Conservation (phyloP, 192 early-diverging fungal species). For the Thoreauomyces humboldtii region DNA sequence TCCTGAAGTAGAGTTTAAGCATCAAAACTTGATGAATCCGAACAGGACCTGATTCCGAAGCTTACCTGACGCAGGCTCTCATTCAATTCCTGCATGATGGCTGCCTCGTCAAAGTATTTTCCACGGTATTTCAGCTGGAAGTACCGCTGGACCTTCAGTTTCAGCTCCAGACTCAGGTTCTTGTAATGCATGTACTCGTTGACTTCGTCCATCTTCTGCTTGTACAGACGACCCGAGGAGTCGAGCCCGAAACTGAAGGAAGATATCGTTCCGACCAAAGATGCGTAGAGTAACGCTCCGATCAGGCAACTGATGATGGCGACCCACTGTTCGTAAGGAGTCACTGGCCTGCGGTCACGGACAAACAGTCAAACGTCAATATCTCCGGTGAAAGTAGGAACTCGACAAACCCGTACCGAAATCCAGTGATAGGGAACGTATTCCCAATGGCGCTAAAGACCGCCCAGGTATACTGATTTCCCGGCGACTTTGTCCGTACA, state of each 20-base stretch:
- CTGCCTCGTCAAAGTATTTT: conserved; percentile 51
- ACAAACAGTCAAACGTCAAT: neutral
- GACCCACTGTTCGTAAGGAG: conserved; percentile 42
- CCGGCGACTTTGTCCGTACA: conserved; percentile 15
- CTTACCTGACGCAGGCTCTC: conserved; percentile 40
- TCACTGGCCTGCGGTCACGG: conserved; percentile 21
- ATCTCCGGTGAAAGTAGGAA: neutral
- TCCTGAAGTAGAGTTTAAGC: conserved; percentile 15
- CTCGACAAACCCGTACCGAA: neutral
- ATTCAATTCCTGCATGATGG: conserved; percentile 46
- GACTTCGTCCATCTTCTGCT: conserved; percentile 53
- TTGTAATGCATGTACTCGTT: conserved; percentile 52
- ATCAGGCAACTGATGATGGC: conserved; percentile 32
- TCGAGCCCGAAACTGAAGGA: conserved; percentile 51
- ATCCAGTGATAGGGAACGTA: conserved; percentile 45
- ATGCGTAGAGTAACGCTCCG: conserved; percentile 39
- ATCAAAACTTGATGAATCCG: conserved; percentile 1
- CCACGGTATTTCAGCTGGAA: conserved; percentile 49
- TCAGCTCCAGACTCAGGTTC: conserved; percentile 27
- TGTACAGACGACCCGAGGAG: conserved; percentile 42
- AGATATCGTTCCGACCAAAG: conserved; percentile 49
- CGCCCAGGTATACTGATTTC: conserved; percentile 42
- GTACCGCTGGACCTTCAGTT: conserved; percentile 38
- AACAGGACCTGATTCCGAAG: neutral
- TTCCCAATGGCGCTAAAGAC: conserved; percentile 34